A percentile compares a stretch with the other conserved stretches of the same genome.
These are phyloP conservation scores for Fomitopsis schrenkii DNA, from an alignment of 1,284 basidiomycete genomes.

Conservation along the genomic window DNA sequence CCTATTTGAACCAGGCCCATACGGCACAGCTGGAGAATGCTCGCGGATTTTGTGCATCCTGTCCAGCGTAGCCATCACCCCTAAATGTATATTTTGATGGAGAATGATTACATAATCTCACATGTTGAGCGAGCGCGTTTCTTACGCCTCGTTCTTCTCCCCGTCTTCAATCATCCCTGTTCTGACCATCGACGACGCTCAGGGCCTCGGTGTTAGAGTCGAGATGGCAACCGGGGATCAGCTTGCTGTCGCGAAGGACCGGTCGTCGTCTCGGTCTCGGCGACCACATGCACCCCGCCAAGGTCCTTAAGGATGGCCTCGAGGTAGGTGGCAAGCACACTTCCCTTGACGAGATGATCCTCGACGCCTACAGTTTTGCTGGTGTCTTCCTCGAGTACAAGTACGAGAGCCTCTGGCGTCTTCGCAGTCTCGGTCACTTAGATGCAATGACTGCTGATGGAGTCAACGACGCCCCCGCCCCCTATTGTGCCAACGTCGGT, in stretches of 20 bases:
- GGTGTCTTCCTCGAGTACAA: constrained; percentile 98
- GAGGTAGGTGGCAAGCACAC: constrained; percentile 74
- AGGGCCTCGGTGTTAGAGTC: constrained; percentile 94
- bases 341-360: constrained; percentile 89
- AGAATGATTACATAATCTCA: no score
- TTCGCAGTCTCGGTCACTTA: constrained; percentile 86
- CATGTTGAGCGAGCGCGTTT: no score
- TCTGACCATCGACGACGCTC: constrained; percentile 94
- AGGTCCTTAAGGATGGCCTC: constrained; percentile 91
- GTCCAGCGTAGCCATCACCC: no score
- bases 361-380: constrained; percentile 89
- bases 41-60: no score
- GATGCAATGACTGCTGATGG: constrained; percentile 96
- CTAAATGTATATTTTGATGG: no score
- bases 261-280: constrained; percentile 94
- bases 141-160: constrained; percentile 94
- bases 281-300: constrained; percentile 96
- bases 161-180: constrained; percentile 98
- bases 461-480: constrained; percentile 93
- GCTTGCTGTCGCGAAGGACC: constrained; percentile 97
- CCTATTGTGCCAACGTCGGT: constrained; percentile 94
- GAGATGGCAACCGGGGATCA: constrained; percentile 99
- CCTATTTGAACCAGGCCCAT: no score
- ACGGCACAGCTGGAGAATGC: no score
- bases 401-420: constrained; percentile 88